Percentiles rank a stretch among this genome's conserved stretches.
Conservation (phyloP, 2,329 filamentous ascomycete species). For the Lithohypha guttulata region DNA sequence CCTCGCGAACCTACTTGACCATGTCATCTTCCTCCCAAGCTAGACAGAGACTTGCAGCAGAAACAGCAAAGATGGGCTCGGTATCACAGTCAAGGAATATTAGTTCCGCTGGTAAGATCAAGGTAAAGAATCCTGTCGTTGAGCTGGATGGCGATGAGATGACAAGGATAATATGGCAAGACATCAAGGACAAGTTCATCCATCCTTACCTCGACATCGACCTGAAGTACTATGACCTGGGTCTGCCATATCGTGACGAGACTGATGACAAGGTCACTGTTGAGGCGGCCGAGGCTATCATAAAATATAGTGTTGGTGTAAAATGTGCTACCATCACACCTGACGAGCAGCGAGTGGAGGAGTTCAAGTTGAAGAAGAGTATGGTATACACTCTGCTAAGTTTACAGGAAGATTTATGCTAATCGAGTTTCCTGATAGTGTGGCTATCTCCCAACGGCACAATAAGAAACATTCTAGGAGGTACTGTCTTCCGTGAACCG, state of each 20-base stretch:
- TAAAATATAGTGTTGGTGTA: slow-evolving; percentile 97
- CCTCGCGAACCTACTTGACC: slow-evolving; percentile 6
- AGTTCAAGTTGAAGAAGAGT: slow-evolving; percentile 99
- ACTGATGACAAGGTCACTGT: slow-evolving; percentile 88
- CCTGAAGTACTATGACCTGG: slow-evolving; percentile 95
- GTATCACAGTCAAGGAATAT: slow-evolving; percentile 34
- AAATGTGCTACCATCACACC: slow-evolving; percentile 99
- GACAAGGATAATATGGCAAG: slow-evolving; percentile 98
- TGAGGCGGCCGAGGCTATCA: slow-evolving; percentile 92
- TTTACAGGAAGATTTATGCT: too few relatives aligned
- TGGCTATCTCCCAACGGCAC: slow-evolving; percentile 97
- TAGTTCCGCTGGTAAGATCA: slow-evolving; percentile 65
- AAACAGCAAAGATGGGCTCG: slow-evolving; percentile 13
- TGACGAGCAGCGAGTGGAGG: slow-evolving; percentile 89
- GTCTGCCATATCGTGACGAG: slow-evolving; percentile 87
- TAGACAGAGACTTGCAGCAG: slow-evolving; percentile 17
- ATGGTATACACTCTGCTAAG: too few relatives aligned
- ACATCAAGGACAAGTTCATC: slow-evolving; percentile 84
- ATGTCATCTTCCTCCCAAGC: slow-evolving; percentile 13
- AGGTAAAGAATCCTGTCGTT: slow-evolving; percentile 98
- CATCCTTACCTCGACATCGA: slow-evolving; percentile 76
- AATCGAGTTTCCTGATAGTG: too few relatives aligned
- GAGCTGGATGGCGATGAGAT: slow-evolving; percentile 92
- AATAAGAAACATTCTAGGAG: slow-evolving; percentile 62
- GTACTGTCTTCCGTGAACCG: slow-evolving; percentile 97